Evolutionary conservation across 495 filamentous ascomycete species (phyloP), one percentile per base, ranked within the genome.

Genomic region (Hyaloscypha variabilis): DNA sequence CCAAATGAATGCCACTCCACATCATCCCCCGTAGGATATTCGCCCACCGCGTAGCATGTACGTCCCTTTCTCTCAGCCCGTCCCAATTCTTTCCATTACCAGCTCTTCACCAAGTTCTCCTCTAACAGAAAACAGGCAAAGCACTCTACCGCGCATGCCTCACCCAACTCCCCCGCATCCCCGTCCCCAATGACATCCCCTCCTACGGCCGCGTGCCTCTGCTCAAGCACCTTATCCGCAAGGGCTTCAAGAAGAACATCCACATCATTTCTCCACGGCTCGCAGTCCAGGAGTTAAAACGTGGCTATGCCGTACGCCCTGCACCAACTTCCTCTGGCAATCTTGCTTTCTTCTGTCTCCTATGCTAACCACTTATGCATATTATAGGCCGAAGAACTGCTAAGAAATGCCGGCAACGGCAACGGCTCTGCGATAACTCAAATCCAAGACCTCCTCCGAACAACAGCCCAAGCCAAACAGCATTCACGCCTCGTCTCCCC

Each of bases 241-340:
- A 83, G 57, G 74, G 77, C 23, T 90, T 91, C 67, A 77, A 77
- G 29, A 76, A 72, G 66, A 83, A 86, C 64, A 77, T 71, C 57
- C 70, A 73, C 5, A 61, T 85, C 10, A 76, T 79, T n/a, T 82
- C 81, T 53, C 78, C 78, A 25, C 74, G 77, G 6, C 72, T 80
- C 56, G 74, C 76, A 10, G 66, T 75, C 8, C 75, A 76, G 72
- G 76, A 80, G 2, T 65, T 88, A 34, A 79, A 78, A 58, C 75
- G 81, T 64, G 88, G 88, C 21, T 90, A 90, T 75, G 76, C 83
- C 75, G 70, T 72, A 8, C 28, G 64, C 69, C 17, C 49, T 31
- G 52, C 50, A 34, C n/a, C 29, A 1, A 1, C 14, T 58, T 54
- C 23, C 11, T 23, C 51, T n/a, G 4, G 5, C 19, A 52, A 46